phyloP scores from a whole-genome alignment of 495 filamentous ascomycete species.

The Penicillium verhagenii region DNA sequence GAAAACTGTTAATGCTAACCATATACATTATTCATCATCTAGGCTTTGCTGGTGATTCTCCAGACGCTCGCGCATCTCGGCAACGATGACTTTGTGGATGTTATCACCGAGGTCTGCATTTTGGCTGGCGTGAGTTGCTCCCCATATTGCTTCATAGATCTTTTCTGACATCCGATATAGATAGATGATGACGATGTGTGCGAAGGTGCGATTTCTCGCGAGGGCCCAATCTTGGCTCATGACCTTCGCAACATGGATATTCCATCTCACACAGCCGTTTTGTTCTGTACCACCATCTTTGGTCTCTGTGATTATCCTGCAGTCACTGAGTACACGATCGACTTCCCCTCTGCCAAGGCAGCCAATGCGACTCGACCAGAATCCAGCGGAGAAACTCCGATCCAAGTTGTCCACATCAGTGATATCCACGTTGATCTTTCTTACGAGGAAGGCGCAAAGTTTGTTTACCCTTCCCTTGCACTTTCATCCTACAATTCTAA shows the following conservation, averaged over 20 bases:
- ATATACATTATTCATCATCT: neutral
- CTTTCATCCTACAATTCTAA: neutral
- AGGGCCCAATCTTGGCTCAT: slow-evolving; percentile 50
- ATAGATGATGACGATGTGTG: slow-evolving; percentile 50
- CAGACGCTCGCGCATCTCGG: slow-evolving; percentile 43
- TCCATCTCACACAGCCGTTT: slow-evolving; percentile 43
- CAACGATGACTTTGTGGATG: slow-evolving; percentile 38
- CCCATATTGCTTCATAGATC: neutral
- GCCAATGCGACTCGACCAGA: slow-evolving; percentile 33
- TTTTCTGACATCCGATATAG: slow-evolving; percentile 5
- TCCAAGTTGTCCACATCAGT: slow-evolving; percentile 53
- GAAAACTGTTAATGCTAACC: neutral
- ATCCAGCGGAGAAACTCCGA: slow-evolving; percentile 42
- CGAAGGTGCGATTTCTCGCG: slow-evolving; percentile 40
- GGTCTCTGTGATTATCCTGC: slow-evolving; percentile 50
- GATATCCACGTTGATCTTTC: slow-evolving; percentile 54
- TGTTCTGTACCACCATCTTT: slow-evolving; percentile 49
- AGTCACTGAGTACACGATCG: slow-evolving; percentile 38
- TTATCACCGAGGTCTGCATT: slow-evolving; percentile 46
- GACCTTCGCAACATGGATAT: slow-evolving; percentile 45
- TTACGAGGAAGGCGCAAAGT: slow-evolving; percentile 47
- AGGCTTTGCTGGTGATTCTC: slow-evolving; percentile 43
- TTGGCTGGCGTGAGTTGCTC: slow-evolving; percentile 31
- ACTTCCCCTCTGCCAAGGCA: slow-evolving; percentile 44
- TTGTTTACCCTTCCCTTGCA: neutral